Conservation (phyloP, 345 rosid genomes). For the Arabis hirsuta region DNA sequence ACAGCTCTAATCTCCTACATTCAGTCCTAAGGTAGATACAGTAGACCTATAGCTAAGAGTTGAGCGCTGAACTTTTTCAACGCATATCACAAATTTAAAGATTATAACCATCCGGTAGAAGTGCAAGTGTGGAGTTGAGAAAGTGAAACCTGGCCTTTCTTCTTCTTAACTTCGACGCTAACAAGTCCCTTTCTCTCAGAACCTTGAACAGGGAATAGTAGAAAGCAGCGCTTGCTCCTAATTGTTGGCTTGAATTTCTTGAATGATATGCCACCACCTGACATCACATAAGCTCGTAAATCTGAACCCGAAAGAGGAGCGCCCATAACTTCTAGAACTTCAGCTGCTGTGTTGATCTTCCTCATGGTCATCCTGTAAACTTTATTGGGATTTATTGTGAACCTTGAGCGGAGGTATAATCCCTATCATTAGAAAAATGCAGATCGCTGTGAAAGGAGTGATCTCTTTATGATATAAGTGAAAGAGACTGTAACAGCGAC, state of each 20-base stretch:
- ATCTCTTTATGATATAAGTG: neutral
- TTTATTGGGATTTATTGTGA: slow-evolving; percentile 81
- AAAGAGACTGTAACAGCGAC: neutral
- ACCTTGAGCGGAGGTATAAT: slow-evolving; percentile 70
- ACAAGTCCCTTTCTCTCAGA: slow-evolving; percentile 90
- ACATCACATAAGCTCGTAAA: slow-evolving; percentile 89
- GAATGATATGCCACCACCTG: slow-evolving; percentile 75
- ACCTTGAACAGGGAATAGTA: slow-evolving; percentile 83
- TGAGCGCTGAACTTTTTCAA: neutral
- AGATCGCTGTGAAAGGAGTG: slow-evolving; percentile 5
- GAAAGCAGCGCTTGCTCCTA: slow-evolving; percentile 79
- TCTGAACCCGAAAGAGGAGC: slow-evolving; percentile 87
- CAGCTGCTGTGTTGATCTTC: slow-evolving; percentile 80
- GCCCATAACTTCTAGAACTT: slow-evolving; percentile 93
- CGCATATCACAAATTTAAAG: slow-evolving; percentile 9
- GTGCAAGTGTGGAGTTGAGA: slow-evolving; percentile 14
- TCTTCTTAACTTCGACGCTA: slow-evolving; percentile 90
- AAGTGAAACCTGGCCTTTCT: slow-evolving; percentile 76
- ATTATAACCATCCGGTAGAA: neutral
- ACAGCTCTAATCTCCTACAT: slow-evolving; percentile 15
- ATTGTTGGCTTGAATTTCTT: slow-evolving; percentile 70
- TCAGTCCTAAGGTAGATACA: slow-evolving; percentile 4
- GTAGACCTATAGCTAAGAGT: neutral
- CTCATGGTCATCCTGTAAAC: slow-evolving; percentile 91
- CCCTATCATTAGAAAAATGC: slow-evolving; percentile 52